Conservation (phyloP, 305 asterid genomes). For the Fraxinus platypoda region DNA sequence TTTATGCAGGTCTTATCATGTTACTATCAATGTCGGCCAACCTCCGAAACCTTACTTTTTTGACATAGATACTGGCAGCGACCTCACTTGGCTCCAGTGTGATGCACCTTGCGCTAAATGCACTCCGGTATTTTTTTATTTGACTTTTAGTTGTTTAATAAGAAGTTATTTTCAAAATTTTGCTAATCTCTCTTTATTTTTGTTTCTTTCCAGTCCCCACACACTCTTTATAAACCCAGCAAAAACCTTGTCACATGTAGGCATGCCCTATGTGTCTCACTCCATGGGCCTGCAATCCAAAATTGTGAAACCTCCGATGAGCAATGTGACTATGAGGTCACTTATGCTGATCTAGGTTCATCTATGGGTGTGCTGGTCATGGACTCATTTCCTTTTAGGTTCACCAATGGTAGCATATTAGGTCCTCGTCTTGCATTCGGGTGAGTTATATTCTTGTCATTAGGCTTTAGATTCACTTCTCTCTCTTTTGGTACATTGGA, state of each 20-base stretch:
- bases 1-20: conserved; percentile 52
- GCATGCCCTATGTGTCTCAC: conserved; percentile 65
- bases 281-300: conserved; percentile 38
- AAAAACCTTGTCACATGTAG: conserved; percentile 49
- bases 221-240: conserved; percentile 68
- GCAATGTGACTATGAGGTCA: conserved; percentile 88
- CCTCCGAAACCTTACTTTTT: conserved; percentile 65
- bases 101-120: conserved; percentile 72
- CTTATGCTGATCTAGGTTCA: conserved; percentile 79
- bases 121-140: conserved; percentile 39
- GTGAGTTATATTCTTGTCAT: conserved; percentile 37
- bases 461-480: background rate
- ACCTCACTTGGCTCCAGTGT: conserved; percentile 81
- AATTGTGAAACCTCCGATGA: conserved; percentile 47
- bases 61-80: conserved; percentile 74
- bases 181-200: conserved; percentile 10
- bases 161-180: background rate
- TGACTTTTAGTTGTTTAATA: background rate
- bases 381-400: conserved; percentile 58
- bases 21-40: conserved; percentile 43
- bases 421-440: conserved; percentile 74
- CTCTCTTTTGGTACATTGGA: background rate
- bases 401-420: conserved; percentile 59
- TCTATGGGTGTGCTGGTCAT: conserved; percentile 76
- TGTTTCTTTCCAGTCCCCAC: conserved; percentile 71